Base-by-base conservation (phyloP, 768 basidiomycete species). In the Lactarius hatsudake region DNA sequence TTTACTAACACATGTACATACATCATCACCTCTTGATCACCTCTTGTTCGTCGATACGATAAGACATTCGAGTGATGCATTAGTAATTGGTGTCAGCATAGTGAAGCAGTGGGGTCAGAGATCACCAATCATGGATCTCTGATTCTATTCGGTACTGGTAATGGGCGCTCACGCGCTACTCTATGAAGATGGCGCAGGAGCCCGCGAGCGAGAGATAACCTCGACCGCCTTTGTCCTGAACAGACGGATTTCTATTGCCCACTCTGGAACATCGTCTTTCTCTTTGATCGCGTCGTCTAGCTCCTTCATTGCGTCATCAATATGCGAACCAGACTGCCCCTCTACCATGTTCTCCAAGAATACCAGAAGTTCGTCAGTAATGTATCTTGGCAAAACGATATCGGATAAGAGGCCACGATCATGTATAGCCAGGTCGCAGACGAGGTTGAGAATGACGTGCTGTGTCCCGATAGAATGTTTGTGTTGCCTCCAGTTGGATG, bases 401-500 rank as follows among this genome's bases (percentile, higher is more conserved):
- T 3, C 23, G 7, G 36, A 26, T 3, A 18, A 6, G 34, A 3
- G 2, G 36, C 36, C 18, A 13, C 8, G 59, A 17, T 38, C 34
- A 2, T 2, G 48, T 28, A 59, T 68, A 74, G 77, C 72, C 69
- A 48, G 0, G 48, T 48, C 48, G 48, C 48, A 48, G 48, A 48
- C 10, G 69, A 66, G n/a, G 75, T 76, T n/a, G 67, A 77, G 5
- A 63, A 69, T 3, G 72, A 71, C 3, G 63, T 74, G 28, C 28
- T 30, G 28, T 30, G 28, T 30, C 28, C 28, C 28, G 3, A 30
- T 30, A 30, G 2, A 30, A 30, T 30, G 2, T 30, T 30, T 30
- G 28, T 3, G 28, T 30, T 30, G 28, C 3, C 28, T 30, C 28
- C 28, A 30, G 28, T 3, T 30, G 28, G 28, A 30, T 30, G 28